Evolutionary conservation across 192 early-diverging fungal genomes (phyloP).

Genomic region (Diversispora eburnea): DNA sequence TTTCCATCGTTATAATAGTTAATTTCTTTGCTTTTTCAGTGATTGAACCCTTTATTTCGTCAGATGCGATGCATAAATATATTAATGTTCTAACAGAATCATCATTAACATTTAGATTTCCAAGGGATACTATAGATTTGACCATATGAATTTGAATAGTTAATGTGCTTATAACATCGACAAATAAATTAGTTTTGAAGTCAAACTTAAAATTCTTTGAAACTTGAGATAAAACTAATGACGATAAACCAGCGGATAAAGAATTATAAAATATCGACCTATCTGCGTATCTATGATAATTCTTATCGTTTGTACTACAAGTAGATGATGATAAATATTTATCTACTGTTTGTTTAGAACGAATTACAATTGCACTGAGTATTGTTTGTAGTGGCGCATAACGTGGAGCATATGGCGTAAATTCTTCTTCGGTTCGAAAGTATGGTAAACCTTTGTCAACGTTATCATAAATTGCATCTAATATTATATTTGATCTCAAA

Average conservation of each 20-base stretch:
- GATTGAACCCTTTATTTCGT: conserved; percentile 20
- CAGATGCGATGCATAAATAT: conserved; percentile 32
- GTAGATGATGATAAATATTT: not conserved
- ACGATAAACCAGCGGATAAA: conserved; percentile 33
- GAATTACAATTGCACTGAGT: not conserved
- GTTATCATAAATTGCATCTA: conserved; percentile 20
- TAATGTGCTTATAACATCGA: conserved; percentile 17
- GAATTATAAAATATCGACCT: conserved; percentile 36
- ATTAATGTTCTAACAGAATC: conserved; percentile 34
- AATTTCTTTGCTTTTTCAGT: conserved; percentile 26
- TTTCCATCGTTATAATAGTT: conserved; percentile 11
- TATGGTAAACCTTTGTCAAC: conserved; percentile 13
- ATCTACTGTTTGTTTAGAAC: conserved; percentile 2
- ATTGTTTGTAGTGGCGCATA: conserved; percentile 11
- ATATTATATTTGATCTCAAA: not conserved
- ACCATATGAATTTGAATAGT: conserved; percentile 35
- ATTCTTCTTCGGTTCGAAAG: conserved; percentile 19
- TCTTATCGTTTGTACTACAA: conserved; percentile 17
- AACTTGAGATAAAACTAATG: not conserved
- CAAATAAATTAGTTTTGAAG: conserved; percentile 13
- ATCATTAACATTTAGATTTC: conserved; percentile 22
- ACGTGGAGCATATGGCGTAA: not conserved
- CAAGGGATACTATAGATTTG: conserved; percentile 29
- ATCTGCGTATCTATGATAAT: conserved; percentile 24
- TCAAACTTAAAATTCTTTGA: not conserved